Evolutionary conservation across 2,329 filamentous ascomycete genomes (phyloP), one percentile per base, ranked within the genome.

Genomic region (Cordyceps pruinosa): DNA sequence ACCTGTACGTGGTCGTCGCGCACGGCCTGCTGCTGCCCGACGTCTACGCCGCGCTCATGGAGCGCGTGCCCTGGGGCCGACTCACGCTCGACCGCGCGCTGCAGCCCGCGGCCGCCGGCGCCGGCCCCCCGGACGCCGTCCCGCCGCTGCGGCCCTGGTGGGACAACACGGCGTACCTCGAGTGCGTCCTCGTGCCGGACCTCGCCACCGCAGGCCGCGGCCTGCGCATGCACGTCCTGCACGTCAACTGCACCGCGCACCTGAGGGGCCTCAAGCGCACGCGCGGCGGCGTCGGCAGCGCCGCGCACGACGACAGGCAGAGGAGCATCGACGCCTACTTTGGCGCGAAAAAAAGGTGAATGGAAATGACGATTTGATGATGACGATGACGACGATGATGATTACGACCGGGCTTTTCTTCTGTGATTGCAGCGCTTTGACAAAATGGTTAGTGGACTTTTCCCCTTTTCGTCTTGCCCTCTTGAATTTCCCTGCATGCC

Each of bases 1-100:
- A 55, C 60, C 10, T 26, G 73, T 90, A 13, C n/a, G 85, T 84
- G 1, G 73, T 96, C 15, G 87, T 96, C 4, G 87, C 91, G 2
- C 92, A 97, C 66, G 91, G 92, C 17, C 86, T 96, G 60, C 84
- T 96, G 41, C 79, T 96, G 2, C 83, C 83, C 2, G 78, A 83
- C 32, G 70, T 86, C 88, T 78, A 78, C 79, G 56, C 76, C 79
- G 13, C 69, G 96, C 15, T 72, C 87, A 13, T 44, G 5, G 41
- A 8, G 71, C 74, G 13, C 77, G 81, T 3, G 8, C 35, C 50
- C 5, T 19, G 7, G 79, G 89, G 2, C 54, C 63, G 1, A 57
- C 58, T 55, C 10, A 47, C 52, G 15, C 15, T 55, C 8, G 42
- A 47, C 17, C 10, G 4, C 8, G 28, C 35, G 23, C 32, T 41